A percentile compares a stretch with the other conserved stretches of the same genome.
These are phyloP conservation scores for Pouteria glomerata DNA, from an alignment of 148 eudicot species.

Conservation along the genomic window DNA sequence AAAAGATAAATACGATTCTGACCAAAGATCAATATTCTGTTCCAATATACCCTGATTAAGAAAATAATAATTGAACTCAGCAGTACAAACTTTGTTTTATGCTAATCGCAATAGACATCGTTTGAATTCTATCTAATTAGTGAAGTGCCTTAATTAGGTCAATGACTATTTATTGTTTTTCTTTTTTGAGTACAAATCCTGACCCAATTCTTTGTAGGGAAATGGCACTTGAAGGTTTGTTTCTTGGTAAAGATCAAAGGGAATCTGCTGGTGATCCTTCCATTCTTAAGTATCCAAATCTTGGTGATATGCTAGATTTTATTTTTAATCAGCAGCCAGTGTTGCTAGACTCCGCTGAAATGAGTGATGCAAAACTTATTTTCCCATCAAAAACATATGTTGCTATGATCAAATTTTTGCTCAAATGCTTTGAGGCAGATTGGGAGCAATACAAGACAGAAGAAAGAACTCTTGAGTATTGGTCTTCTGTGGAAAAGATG, in stretches of 20 bases:
- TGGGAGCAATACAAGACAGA: conserved; percentile 26
- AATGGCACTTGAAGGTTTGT: conserved; percentile 77
- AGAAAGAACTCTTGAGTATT: conserved; percentile 33
- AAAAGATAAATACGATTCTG: background rate
- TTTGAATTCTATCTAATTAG: background rate
- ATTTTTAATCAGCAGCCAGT: conserved; percentile 65
- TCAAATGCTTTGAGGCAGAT: conserved; percentile 82
- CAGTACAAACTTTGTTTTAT: background rate
- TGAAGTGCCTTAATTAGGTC: background rate
- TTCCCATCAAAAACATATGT: conserved; percentile 71
- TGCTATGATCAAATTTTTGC: conserved; percentile 72
- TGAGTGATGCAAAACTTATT: conserved; percentile 59
- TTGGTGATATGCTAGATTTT: conserved; percentile 66
- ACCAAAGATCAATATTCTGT: background rate
- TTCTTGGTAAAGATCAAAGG: conserved; percentile 63
- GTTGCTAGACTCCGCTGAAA: conserved; percentile 40
- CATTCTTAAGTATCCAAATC: conserved; percentile 57
- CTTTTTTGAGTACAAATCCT: background rate
- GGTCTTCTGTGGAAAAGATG: conserved; percentile 46
- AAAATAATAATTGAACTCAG: background rate
- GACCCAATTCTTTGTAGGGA: conserved; percentile 47
- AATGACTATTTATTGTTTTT: background rate
- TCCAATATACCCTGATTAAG: background rate
- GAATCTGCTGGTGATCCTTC: conserved; percentile 32
- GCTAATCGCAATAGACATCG: background rate